A percentile compares a stretch with the other conserved stretches of the same genome.
Evolutionary conservation across 1,139 yeast species (phyloP).

Genomic region (Suhomyces panamericanus): DNA sequence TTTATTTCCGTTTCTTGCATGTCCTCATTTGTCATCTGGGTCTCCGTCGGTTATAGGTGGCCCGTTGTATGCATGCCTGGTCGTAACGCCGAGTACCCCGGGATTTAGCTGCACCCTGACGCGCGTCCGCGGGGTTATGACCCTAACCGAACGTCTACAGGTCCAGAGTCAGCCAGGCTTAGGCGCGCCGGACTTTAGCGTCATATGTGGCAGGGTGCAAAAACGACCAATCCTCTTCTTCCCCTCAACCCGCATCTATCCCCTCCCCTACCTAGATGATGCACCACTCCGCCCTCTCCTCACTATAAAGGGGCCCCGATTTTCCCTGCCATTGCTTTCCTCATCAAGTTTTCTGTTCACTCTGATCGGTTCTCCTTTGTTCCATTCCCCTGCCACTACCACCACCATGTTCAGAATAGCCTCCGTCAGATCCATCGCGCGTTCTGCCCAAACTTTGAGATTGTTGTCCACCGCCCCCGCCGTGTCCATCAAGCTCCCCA

Average conservation of each 20-base stretch:
- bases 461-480: slow-evolving; percentile 32
- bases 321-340: neutral
- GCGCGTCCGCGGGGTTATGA: neutral
- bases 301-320: neutral
- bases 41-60: no score
- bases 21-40: no score
- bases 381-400: neutral
- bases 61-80: no score
- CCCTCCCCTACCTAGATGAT: neutral
- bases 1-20: no score
- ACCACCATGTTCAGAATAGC: slow-evolving; percentile 3
- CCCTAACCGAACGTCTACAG: neutral
- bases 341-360: no score
- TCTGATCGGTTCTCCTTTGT: no score
- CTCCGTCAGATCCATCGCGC: slow-evolving; percentile 1
- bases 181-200: neutral
- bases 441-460: slow-evolving; percentile 12
- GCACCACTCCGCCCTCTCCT: no score
- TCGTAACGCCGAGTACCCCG: no score
- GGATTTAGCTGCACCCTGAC: neutral
- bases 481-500: slow-evolving; percentile 58
- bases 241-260: neutral
- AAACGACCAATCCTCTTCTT: neutral
- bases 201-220: neutral
- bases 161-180: neutral